Evolutionary conservation across 495 filamentous ascomycete species (phyloP).

Genomic region (Lophiotrema nucula): DNA sequence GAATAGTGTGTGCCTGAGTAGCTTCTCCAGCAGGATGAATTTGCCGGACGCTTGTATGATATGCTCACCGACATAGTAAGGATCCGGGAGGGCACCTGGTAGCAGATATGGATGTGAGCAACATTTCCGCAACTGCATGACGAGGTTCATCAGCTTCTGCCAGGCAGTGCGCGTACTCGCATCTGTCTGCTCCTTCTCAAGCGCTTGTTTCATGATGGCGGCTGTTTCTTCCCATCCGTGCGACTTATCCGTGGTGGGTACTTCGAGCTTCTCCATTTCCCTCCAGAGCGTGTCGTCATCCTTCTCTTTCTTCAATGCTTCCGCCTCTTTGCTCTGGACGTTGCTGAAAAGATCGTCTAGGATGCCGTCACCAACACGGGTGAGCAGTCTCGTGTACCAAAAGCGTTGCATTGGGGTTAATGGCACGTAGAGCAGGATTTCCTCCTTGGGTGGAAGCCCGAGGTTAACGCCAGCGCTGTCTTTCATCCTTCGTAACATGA

Average conservation of each 20-base stretch:
- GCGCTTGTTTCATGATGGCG: slow-evolving; percentile 48
- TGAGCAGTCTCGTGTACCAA: slow-evolving; percentile 62
- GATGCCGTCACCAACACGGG: slow-evolving; percentile 52
- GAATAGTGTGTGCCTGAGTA: slow-evolving; percentile 58
- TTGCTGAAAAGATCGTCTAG: slow-evolving; percentile 55
- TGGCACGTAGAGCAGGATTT: slow-evolving; percentile 60
- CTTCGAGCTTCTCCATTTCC: slow-evolving; percentile 25
- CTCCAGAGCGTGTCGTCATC: slow-evolving; percentile 25
- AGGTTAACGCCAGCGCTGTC: slow-evolving; percentile 58
- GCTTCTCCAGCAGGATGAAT: slow-evolving; percentile 62
- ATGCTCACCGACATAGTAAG: slow-evolving; percentile 52
- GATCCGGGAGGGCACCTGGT: slow-evolving; percentile 52
- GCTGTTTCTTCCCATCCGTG: slow-evolving; percentile 50
- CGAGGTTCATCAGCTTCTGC: slow-evolving; percentile 59
- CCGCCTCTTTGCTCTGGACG: slow-evolving; percentile 49
- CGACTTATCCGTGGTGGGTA: slow-evolving; percentile 33
- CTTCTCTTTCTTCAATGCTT: slow-evolving; percentile 38
- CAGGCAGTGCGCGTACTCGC: slow-evolving; percentile 45
- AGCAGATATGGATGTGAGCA: slow-evolving; percentile 65
- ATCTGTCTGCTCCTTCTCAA: slow-evolving; percentile 44
- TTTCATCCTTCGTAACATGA: slow-evolving; percentile 67
- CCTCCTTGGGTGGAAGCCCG: slow-evolving; percentile 59
- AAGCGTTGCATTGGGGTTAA: slow-evolving; percentile 61
- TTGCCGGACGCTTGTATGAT: slow-evolving; percentile 60
- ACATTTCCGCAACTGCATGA: slow-evolving; percentile 66